Evolutionary conservation across 345 rosid species (phyloP).

Genomic region (Excoecaria agallocha): DNA sequence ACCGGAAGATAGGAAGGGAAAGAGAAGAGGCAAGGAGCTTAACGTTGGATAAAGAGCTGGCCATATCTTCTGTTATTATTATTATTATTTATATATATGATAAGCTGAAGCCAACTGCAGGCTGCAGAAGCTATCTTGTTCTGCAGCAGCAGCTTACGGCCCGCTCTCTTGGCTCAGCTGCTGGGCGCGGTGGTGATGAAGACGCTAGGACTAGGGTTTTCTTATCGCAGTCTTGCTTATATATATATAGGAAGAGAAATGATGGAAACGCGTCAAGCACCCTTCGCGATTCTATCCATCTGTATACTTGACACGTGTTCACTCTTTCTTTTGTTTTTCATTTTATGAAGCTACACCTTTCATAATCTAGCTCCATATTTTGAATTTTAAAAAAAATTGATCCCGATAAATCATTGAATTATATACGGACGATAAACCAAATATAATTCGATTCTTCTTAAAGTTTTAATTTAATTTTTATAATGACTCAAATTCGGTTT

Average conservation of each 20-base stretch:
- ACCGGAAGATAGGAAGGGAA: conserved; percentile 33
- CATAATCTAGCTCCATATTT: no score
- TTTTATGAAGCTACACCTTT: no score
- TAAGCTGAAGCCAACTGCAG: neutral
- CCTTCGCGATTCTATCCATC: no score
- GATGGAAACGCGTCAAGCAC: neutral
- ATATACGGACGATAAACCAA: no score
- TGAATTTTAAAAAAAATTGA: no score
- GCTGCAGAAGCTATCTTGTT: neutral
- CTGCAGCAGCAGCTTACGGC: neutral
- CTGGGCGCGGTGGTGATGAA: no score
- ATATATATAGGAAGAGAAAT: neutral
- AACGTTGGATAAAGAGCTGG: conserved; percentile 30
- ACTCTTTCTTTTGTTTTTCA: no score
- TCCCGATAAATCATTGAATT: no score
- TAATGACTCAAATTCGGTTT: no score
- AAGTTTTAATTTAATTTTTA: no score
- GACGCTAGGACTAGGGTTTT: neutral
- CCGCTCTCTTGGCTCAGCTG: neutral
- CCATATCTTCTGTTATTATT: conserved; percentile 39
- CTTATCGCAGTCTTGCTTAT: neutral
- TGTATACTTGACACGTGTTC: neutral
- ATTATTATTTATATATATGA: neutral
- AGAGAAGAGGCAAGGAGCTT: conserved; percentile 29
- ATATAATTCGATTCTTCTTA: no score